Percentiles rank a stretch among this genome's conserved stretches.
Evolutionary conservation across 116 monocot species (phyloP).

Genomic region (Papilionanthe hybrid): DNA sequence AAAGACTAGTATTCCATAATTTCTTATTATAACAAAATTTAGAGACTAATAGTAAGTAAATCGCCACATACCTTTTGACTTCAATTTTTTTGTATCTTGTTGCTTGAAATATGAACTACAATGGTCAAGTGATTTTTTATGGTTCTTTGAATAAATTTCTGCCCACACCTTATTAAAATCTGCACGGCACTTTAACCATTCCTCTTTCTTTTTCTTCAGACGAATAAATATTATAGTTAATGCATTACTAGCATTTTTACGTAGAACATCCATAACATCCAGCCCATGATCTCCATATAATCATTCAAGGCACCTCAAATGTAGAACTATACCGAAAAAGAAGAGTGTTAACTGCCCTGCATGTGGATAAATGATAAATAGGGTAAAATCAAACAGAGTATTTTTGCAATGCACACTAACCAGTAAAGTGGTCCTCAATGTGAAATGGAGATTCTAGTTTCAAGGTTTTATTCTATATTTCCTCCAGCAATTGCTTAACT

Average conservation of each 20-base stretch:
- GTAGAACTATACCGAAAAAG: conserved; percentile 23
- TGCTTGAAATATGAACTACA: conserved; percentile 98
- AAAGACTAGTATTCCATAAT: not conserved
- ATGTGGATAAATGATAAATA: not conserved
- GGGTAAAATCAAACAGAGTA: not conserved
- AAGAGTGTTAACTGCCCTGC: not conserved
- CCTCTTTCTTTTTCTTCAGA: conserved; percentile 55
- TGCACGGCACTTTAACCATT: conserved; percentile 47
- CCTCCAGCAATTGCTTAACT: conserved; percentile 74
- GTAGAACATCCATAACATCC: conserved; percentile 57
- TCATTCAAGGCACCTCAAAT: conserved; percentile 51
- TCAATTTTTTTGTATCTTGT: conserved; percentile 86
- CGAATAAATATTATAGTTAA: conserved; percentile 77
- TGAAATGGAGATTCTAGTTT: conserved; percentile 62
- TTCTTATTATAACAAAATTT: conserved; percentile 1
- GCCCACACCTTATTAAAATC: conserved; percentile 96
- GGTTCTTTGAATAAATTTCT: conserved; percentile 87
- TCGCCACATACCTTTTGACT: conserved; percentile 65
- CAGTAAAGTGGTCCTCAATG: conserved; percentile 77
- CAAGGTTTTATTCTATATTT: conserved; percentile 64
- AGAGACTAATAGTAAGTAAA: not conserved
- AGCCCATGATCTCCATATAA: conserved; percentile 60
- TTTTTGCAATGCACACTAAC: conserved; percentile 32
- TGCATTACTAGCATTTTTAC: conserved; percentile 58
- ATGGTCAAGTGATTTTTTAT: conserved; percentile 90